These are phyloP conservation scores for Hymenotorrendiella dingleyae DNA, from an alignment of 2,329 filamentous ascomycete species.

Conservation along the genomic window DNA sequence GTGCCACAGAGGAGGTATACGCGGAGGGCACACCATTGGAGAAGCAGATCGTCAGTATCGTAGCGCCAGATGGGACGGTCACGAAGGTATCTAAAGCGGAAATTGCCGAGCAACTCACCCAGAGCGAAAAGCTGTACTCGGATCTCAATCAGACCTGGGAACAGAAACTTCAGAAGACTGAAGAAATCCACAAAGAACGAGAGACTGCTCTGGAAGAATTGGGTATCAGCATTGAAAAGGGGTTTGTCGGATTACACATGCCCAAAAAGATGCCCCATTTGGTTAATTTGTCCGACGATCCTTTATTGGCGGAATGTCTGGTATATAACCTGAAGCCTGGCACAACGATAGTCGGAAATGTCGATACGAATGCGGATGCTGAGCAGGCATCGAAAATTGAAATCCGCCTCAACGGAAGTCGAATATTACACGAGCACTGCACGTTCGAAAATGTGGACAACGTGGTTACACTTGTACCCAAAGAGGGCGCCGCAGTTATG, in stretches of 20 bases:
- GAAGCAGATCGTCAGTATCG: slow-evolving; percentile 94
- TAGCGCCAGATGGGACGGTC: slow-evolving; percentile 72
- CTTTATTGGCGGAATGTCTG: slow-evolving; percentile 87
- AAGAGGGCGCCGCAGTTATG: slow-evolving; percentile 94
- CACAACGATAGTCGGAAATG: slow-evolving; percentile 88
- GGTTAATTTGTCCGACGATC: slow-evolving; percentile 94
- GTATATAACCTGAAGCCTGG: slow-evolving; percentile 98
- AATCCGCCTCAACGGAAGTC: slow-evolving; percentile 87
- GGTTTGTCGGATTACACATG: slow-evolving; percentile 88
- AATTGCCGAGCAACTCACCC: slow-evolving; percentile 91
- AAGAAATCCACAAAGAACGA: slow-evolving; percentile 95
- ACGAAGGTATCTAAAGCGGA: slow-evolving; percentile 98
- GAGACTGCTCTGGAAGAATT: slow-evolving; percentile 93
- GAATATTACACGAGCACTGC: slow-evolving; percentile 89
- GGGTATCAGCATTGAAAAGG: slow-evolving; percentile 98
- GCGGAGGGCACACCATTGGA: slow-evolving; percentile 88
- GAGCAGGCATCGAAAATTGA: slow-evolving; percentile 81
- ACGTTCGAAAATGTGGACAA: slow-evolving; percentile 91
- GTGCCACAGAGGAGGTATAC: slow-evolving; percentile 73
- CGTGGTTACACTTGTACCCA: slow-evolving; percentile 83
- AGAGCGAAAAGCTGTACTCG: slow-evolving; percentile 91
- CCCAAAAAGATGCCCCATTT: slow-evolving; percentile 99
- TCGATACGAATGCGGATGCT: slow-evolving; percentile 75
- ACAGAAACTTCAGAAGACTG: slow-evolving; percentile 88
- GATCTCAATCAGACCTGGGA: slow-evolving; percentile 99